A percentile compares a stretch with the other conserved stretches of the same genome.
Conservation (phyloP, 345 rosid genomes). For the Zanthoxylum bungeanum region DNA sequence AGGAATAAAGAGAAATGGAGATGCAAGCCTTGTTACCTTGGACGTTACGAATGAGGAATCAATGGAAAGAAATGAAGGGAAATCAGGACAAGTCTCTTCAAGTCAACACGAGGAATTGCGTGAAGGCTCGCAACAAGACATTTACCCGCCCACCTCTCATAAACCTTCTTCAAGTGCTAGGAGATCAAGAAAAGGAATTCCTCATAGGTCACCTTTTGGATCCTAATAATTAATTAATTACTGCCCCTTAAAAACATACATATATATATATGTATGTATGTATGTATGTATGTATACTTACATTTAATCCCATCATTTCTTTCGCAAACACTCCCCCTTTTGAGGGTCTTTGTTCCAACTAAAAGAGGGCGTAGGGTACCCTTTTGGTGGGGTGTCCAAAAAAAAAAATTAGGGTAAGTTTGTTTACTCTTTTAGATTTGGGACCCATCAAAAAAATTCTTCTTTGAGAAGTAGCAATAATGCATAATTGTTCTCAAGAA, state of each 20-base stretch:
- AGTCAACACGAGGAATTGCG: conserved; percentile 57
- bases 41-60: conserved; percentile 40
- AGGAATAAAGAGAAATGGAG: conserved; percentile 63
- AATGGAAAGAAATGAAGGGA: conserved; percentile 38
- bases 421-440: conserved; percentile 22
- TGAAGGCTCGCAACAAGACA: conserved; percentile 58
- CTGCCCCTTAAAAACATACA: neutral
- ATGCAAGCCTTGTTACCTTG: conserved; percentile 51
- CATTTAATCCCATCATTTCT: neutral
- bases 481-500: too few species aligned
- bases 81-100: conserved; percentile 18
- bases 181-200: conserved; percentile 86
- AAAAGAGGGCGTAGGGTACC: conserved; percentile 23
- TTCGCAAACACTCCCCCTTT: conserved; percentile 3
- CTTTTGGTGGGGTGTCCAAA: conserved; percentile 23
- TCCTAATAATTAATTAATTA: conserved; percentile 29
- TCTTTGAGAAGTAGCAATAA: conserved; percentile 35
- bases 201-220: conserved; percentile 80
- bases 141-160: conserved; percentile 49
- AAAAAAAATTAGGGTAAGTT: conserved; percentile 26
- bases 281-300: neutral
- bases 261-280: neutral
- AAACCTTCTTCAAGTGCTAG: conserved; percentile 59
- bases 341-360: conserved; percentile 20
- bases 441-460: conserved; percentile 29